These are phyloP conservation scores for Cenococcum geophilum DNA, from an alignment of 495 filamentous ascomycete genomes.

Conservation along the genomic window DNA sequence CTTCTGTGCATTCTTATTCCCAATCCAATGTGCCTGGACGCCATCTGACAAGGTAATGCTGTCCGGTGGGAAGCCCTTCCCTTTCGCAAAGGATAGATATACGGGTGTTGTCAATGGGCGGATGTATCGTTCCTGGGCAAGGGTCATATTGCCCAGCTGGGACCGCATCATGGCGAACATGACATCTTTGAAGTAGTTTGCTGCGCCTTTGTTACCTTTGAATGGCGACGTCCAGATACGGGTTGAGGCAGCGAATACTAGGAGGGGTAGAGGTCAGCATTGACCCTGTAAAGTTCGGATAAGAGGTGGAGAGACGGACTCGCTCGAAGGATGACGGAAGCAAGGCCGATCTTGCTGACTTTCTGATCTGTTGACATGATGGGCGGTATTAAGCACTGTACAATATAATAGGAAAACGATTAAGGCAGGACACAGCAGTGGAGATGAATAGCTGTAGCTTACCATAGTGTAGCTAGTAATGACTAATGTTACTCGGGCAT, in stretches of 20 bases:
- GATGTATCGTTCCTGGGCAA: conserved; percentile 35
- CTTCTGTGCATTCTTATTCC: conserved; percentile 50
- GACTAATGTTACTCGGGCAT: background rate
- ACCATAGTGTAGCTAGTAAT: background rate
- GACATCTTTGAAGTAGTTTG: conserved; percentile 36
- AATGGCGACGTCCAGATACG: conserved; percentile 29
- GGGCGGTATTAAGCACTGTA: background rate
- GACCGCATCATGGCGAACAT: conserved; percentile 33
- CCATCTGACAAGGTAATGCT: conserved; percentile 43
- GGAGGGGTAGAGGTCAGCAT: conserved; percentile 6
- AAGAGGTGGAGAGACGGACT: conserved; percentile 14
- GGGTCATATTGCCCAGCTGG: conserved; percentile 28
- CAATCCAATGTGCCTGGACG: conserved; percentile 55
- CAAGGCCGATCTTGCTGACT: conserved; percentile 27
- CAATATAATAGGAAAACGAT: background rate
- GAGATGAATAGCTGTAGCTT: background rate
- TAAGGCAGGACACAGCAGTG: background rate
- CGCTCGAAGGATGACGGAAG: conserved; percentile 23
- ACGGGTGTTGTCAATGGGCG: conserved; percentile 40
- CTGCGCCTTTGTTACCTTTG: conserved; percentile 28
- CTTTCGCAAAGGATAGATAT: conserved; percentile 46
- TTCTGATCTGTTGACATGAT: conserved; percentile 5
- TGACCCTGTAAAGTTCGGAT: background rate
- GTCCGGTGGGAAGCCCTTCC: conserved; percentile 44
- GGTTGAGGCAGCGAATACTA: conserved; percentile 21